Evolutionary conservation across 2,329 filamentous ascomycete species (phyloP), one percentile per base, ranked within the genome.

Genomic region (Aureobasidium sp.): DNA sequence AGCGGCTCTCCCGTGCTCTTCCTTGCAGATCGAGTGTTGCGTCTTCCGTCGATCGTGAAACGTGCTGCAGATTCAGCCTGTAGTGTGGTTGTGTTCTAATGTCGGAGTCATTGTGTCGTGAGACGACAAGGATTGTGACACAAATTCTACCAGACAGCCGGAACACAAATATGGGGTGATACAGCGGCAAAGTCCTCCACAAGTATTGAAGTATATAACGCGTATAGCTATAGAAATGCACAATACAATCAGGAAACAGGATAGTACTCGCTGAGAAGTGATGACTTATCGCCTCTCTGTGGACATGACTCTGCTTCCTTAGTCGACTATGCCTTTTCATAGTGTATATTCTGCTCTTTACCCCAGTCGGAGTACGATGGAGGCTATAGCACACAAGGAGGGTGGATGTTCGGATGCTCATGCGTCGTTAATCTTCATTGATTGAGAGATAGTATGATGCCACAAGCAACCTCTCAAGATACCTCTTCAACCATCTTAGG

Each of bases 401-500:
- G n/a, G 34, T 17, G 7, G 20, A 39, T 26, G 13, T 27, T 27
- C 50, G 50, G 24, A 52, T 39, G 34, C 34, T 27, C 50, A 27
- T 52, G n/a, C 26, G 20, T 52, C 50, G 34, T 52, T 37, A 39
- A 39, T 52, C 12, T 52, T 13, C 20, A 52, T 51, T 26, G 20
- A 17, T 27, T 13, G 13, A 17, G 39, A 6, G 0, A 34, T 13
- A 34, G 1, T 37, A 10, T 34, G 32, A 34, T 12, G 32, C 7
- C 8, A 34, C 8, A 34, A 34, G 32, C 9, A 3, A 37, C 13
- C n/a, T 29, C 32, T 44, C 44, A 63, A 10, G 36, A 41, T 7
- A 66, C 64, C 37, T 66, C 64, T 46, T 66, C 63, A 12, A 66
- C 63, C 52, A 66, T 34, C 52, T 57, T 63, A 7, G 34, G 10